phyloP scores from a whole-genome alignment of 345 rosid species.

The Pelargonium nanum region DNA sequence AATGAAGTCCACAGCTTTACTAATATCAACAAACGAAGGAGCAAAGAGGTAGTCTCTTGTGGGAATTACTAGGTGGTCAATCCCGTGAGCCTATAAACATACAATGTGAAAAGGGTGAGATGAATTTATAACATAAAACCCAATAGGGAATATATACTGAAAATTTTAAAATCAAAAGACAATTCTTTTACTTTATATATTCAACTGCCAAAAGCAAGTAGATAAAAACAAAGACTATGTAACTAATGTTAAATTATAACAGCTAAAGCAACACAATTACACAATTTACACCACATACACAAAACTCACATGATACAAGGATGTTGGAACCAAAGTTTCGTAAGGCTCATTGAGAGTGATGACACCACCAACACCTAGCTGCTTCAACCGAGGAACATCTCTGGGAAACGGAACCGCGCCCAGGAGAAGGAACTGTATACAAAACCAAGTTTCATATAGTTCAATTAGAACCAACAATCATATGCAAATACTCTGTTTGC shows the following conservation, averaged over 20 bases:
- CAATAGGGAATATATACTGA: background rate
- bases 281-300: background rate
- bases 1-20: conserved; percentile 62
- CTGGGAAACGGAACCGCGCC: conserved; percentile 89
- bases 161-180: background rate
- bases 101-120: background rate
- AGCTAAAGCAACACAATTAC: background rate
- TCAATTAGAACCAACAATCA: background rate
- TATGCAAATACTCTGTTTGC: background rate
- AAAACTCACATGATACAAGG: conserved; percentile 51
- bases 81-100: conserved; percentile 58
- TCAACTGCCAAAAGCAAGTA: no score
- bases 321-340: conserved; percentile 70
- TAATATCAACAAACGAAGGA: conserved; percentile 52
- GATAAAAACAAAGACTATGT: background rate
- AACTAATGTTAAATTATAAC: background rate
- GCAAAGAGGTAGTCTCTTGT: conserved; percentile 87
- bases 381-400: conserved; percentile 64
- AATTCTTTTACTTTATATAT: background rate
- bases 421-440: conserved; percentile 48
- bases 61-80: conserved; percentile 79
- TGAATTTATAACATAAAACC: background rate
- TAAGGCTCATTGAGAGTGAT: conserved; percentile 75
- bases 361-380: conserved; percentile 69
- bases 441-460: background rate